Evolutionary conservation across 371 early-diverging fungal genomes (phyloP), one percentile per base, ranked within the genome.

Genomic region (Vairimorpha apis): DNA sequence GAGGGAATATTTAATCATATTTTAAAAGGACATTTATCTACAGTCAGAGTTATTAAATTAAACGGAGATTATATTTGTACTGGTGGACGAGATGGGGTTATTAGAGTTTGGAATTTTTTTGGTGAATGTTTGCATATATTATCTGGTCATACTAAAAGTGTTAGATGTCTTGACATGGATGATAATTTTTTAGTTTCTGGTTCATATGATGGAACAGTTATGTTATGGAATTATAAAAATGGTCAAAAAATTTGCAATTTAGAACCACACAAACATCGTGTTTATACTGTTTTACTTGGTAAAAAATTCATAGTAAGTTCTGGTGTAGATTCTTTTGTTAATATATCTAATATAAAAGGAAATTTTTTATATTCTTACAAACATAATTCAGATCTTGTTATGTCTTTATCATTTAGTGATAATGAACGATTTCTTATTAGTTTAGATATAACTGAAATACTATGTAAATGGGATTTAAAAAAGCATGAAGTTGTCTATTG

Each of bases 161-260:
- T 99, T 23, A 88, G 97, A 29, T 91, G 95, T 12, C 80, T 99
- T 49, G 93, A 93, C 2, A 90, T 90, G 0, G 83, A 89, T 83
- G 93, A 92, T 5, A 89, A 89, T 35, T 87, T 89, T 64, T 89
- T 93, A 53, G 89, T 92, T 74, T 90, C 90, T 70, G 97, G 97
- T 44, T 91, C 92, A 74, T 89, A 95, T 88, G 97, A 97, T 83
- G 88, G 92, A 0, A 87, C 88, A 33, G 92, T 94, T n/a, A 87
- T 92, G 49, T 90, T 96, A 32, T 99, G 99, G 99, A 37, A 76
- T 71, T 82, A 79, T 58, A 67, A 60, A 47, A 77, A 58, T n/a
- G 84, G 84, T 45, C 71, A 65, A 33, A 60, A 67, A 14, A 41
- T 81, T 2, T 38, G 58, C 30, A 49, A 69, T 56, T 23, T 84